Conservation (phyloP, 148 eudicot species). For the Rhododendron williamsianum region DNA sequence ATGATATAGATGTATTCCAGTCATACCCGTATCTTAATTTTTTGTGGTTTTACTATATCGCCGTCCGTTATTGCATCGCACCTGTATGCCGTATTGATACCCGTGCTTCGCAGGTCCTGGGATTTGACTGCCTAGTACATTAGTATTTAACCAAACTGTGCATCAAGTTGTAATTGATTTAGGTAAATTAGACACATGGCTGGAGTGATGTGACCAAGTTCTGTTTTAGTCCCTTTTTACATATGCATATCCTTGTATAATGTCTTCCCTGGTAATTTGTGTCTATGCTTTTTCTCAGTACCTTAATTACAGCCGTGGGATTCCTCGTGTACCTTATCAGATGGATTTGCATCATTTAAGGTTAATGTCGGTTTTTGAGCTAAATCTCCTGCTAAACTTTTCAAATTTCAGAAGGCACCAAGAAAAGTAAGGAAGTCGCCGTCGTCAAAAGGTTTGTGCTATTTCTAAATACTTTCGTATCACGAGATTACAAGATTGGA, state of each 20-base stretch:
- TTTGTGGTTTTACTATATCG: not conserved
- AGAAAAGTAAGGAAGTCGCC: slow-evolving; percentile 16
- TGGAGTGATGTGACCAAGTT: slow-evolving; percentile 4
- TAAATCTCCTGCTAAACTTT: not conserved
- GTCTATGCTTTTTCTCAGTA: not conserved
- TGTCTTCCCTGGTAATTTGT: not conserved
- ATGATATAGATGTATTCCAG: not conserved
- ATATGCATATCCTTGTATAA: not conserved
- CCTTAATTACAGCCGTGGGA: not conserved
- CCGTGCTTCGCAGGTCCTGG: not conserved
- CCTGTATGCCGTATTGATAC: not conserved
- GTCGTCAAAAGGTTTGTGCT: slow-evolving; percentile 28
- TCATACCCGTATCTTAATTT: not conserved
- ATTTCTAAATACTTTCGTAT: not conserved
- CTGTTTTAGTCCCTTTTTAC: not conserved
- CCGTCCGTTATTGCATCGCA: not conserved
- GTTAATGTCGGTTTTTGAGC: not conserved
- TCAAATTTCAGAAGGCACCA: slow-evolving; percentile 30
- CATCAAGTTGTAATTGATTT: not conserved
- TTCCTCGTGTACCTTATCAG: not conserved
- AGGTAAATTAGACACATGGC: not conserved
- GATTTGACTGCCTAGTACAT: not conserved
- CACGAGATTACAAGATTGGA: slow-evolving; percentile 4
- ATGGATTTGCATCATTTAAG: not conserved
- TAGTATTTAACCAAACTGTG: not conserved